phyloP scores from a whole-genome alignment of 2,329 filamentous ascomycete species.

The Colletotrichum truncatum region DNA sequence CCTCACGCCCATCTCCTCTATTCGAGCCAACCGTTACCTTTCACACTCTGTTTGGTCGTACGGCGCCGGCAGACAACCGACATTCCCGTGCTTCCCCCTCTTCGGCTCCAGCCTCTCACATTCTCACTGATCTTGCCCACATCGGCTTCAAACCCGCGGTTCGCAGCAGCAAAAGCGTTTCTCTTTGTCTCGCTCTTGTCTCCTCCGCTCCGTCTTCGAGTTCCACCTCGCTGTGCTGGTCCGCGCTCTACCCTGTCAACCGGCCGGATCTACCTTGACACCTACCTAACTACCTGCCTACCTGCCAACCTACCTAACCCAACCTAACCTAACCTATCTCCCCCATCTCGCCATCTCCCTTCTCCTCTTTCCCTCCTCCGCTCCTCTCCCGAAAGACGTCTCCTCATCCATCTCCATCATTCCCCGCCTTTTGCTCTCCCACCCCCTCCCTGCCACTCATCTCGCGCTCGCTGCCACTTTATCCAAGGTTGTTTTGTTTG shows the following conservation, averaged over 20 bases:
- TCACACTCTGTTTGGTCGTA: conserved; percentile 20
- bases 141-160: background rate
- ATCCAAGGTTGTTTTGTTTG: conserved; percentile 29
- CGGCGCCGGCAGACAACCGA: conserved; percentile 27
- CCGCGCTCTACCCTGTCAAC: background rate
- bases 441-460: conserved; percentile 35
- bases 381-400: conserved; percentile 20
- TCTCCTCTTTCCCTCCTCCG: conserved; percentile 29
- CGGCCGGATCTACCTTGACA: background rate
- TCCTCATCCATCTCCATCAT: conserved; percentile 33
- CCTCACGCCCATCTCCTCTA: conserved; percentile 13
- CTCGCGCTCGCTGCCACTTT: conserved; percentile 33
- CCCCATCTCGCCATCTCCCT: conserved; percentile 2
- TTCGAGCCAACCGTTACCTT: conserved; percentile 7
- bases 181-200: conserved; percentile 14
- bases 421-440: conserved; percentile 33
- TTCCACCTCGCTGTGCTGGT: conserved; percentile 1
- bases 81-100: conserved; percentile 24
- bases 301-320: background rate
- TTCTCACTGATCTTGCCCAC: background rate
- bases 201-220: background rate
- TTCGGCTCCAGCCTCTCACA: background rate
- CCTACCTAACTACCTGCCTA: background rate
- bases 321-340: background rate
- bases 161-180: conserved; percentile 18